These are phyloP conservation scores for Mucor circinelloides DNA, from an alignment of 371 early-diverging fungal species.

Conservation along the genomic window DNA sequence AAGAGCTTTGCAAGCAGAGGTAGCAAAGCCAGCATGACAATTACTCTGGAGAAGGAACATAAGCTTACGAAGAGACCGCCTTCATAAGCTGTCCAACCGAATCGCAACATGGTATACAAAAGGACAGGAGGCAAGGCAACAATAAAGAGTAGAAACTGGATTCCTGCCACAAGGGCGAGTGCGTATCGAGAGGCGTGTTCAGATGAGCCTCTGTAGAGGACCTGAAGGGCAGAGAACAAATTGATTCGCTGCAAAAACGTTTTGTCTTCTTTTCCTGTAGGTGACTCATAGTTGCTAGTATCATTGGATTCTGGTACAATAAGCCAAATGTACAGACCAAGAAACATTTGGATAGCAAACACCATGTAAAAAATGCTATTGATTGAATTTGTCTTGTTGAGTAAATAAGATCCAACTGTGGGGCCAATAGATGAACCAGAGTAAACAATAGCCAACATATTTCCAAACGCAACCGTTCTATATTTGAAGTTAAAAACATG, in stretches of 20 bases:
- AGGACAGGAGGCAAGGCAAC: constrained; percentile 40
- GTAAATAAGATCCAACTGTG: constrained; percentile 6
- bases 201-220: constrained; percentile 16
- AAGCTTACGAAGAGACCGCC: constrained; percentile 37
- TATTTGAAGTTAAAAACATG: too few relatives aligned
- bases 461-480: constrained; percentile 37
- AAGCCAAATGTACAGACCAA: not conserved
- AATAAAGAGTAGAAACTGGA: constrained; percentile 29
- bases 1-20: constrained; percentile 33
- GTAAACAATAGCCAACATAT: constrained; percentile 32
- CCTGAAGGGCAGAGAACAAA: constrained; percentile 34
- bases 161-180: constrained; percentile 24
- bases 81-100: constrained; percentile 49
- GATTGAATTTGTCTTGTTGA: constrained; percentile 28
- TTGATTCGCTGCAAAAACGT: constrained; percentile 26
- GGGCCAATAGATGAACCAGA: constrained; percentile 37
- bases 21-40: constrained; percentile 28
- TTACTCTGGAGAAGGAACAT: constrained; percentile 21
- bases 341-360: not conserved
- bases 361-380: constrained; percentile 39
- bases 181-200: constrained; percentile 22
- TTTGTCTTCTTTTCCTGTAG: not conserved
- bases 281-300: not conserved
- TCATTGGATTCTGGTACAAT: constrained; percentile 53
- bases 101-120: constrained; percentile 49